Evolutionary conservation across 2,329 filamentous ascomycete species (phyloP).

Genomic region (Ophiostoma montium): DNA sequence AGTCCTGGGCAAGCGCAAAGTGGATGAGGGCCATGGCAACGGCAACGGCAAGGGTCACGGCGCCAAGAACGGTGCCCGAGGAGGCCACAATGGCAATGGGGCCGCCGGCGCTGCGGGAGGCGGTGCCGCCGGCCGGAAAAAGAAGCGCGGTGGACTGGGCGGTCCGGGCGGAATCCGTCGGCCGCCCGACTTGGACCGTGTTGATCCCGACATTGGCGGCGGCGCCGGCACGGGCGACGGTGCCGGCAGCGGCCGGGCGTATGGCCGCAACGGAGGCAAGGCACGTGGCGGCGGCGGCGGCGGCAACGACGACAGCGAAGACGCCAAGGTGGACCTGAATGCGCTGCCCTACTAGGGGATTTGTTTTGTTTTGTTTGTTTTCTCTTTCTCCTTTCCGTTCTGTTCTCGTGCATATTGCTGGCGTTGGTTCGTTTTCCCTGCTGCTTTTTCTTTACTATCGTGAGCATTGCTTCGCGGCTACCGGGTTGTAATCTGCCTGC

Average conservation of each 20-base stretch:
- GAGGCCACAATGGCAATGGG: not conserved
- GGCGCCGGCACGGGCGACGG: slow-evolving; percentile 10
- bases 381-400: not conserved
- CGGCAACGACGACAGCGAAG: slow-evolving; percentile 4
- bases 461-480: not conserved
- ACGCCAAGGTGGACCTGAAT: slow-evolving; percentile 13
- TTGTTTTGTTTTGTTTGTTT: not conserved
- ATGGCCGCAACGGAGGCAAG: not conserved
- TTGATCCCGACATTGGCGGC: slow-evolving; percentile 13
- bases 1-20: slow-evolving; percentile 8
- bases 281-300: not conserved
- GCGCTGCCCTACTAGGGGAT: slow-evolving; percentile 10
- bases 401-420: not conserved
- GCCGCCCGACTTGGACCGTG: slow-evolving; percentile 13
- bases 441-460: not conserved
- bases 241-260: slow-evolving; percentile 5
- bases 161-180: slow-evolving; percentile 7
- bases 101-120: not conserved
- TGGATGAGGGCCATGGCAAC: not conserved
- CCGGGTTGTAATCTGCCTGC: not conserved
- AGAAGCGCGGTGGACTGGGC: slow-evolving; percentile 12
- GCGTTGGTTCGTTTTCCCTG: no score
- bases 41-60: slow-evolving; percentile 1
- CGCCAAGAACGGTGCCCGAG: not conserved
- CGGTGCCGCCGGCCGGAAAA: slow-evolving; percentile 10